Conservation (phyloP, 768 basidiomycete species). For the Termitomyces titanicus region DNA sequence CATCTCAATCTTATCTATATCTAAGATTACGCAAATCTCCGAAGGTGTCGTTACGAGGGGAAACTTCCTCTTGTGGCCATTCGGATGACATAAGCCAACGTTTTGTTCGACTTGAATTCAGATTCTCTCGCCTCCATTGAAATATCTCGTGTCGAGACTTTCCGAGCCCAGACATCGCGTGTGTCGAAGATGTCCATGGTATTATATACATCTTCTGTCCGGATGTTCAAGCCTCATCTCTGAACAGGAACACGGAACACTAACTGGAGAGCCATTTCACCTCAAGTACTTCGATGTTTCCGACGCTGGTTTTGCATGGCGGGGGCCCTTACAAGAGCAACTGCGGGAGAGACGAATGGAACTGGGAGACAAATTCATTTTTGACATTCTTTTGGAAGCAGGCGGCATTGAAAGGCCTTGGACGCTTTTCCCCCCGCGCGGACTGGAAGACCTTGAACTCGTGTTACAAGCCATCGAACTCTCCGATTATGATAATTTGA, state of each 20-base stretch:
- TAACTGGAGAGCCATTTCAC: conserved; percentile 14
- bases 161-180: neutral
- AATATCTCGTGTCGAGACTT: neutral
- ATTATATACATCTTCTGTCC: neutral
- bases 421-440: conserved; percentile 65
- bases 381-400: conserved; percentile 66
- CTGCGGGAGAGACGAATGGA: conserved; percentile 61
- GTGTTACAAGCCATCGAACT: conserved; percentile 59
- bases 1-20: too few relatives aligned
- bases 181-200: conserved; percentile 1
- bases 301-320: conserved; percentile 56
- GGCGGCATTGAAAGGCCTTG: conserved; percentile 61
- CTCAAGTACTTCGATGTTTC: conserved; percentile 51
- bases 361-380: conserved; percentile 63
- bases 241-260: conserved; percentile 14
- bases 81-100: conserved; percentile 13
- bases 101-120: conserved; percentile 1
- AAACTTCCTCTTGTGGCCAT: neutral
- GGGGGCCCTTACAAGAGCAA: conserved; percentile 44
- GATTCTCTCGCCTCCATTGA: neutral
- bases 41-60: too few relatives aligned
- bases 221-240: neutral
- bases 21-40: too few relatives aligned
- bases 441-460: conserved; percentile 46
- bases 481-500: conserved; percentile 68